Evolutionary conservation across 768 basidiomycete species (phyloP).

Genomic region (Sporobolomyces roseus): DNA sequence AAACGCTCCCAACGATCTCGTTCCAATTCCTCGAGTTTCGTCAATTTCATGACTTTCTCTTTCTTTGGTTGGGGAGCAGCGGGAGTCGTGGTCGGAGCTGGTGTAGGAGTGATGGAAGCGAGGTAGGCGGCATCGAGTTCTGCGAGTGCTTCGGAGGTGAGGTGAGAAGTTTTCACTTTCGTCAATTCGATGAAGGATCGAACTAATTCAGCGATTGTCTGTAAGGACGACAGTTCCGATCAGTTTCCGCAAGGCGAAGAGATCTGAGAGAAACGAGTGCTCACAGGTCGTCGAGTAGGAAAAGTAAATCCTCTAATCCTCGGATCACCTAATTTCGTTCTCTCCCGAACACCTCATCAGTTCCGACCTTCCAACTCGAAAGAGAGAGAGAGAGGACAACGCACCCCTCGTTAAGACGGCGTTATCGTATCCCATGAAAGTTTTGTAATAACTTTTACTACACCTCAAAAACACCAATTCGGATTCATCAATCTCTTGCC

Average conservation of each 20-base stretch:
- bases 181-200: constrained; percentile 84
- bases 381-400: constrained; percentile 11
- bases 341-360: too few relatives aligned
- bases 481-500: constrained; percentile 75
- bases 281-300: constrained; percentile 86
- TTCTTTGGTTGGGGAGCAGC: constrained; percentile 49
- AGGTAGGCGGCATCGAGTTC: constrained; percentile 85
- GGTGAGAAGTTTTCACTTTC: constrained; percentile 74
- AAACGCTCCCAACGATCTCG: constrained; percentile 78
- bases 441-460: constrained; percentile 76
- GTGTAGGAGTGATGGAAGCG: constrained; percentile 69
- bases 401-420: constrained; percentile 66
- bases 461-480: constrained; percentile 91
- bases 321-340: too few relatives aligned
- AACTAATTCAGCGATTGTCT: constrained; percentile 85
- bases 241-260: background rate
- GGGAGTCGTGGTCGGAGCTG: constrained; percentile 46
- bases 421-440: constrained; percentile 84
- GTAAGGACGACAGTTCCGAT: background rate
- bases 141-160: constrained; percentile 77
- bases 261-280: constrained; percentile 47
- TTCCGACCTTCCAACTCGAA: too few relatives aligned
- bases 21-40: constrained; percentile 71
- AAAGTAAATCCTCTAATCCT: constrained; percentile 88
- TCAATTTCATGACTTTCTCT: constrained; percentile 59